Conservation (phyloP, 2,329 filamentous ascomycete species). For the Bipolaris zeicola region DNA sequence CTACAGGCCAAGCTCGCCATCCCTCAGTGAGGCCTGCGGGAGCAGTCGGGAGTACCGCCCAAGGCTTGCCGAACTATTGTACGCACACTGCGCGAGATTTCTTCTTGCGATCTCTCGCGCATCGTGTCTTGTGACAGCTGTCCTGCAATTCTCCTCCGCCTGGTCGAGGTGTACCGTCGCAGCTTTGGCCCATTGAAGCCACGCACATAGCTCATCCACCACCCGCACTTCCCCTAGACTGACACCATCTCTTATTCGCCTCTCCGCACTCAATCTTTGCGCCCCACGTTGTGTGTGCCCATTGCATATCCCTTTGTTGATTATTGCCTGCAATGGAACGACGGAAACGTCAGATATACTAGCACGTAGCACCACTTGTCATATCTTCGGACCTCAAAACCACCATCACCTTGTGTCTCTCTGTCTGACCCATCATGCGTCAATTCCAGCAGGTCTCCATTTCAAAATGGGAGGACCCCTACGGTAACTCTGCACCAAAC, state of each 20-base stretch:
- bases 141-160: constrained; percentile 38
- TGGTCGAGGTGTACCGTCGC: constrained; percentile 29
- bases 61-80: constrained; percentile 40
- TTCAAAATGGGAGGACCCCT: constrained; percentile 45
- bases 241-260: constrained; percentile 39
- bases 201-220: constrained; percentile 36
- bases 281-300: constrained; percentile 46
- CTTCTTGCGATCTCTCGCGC: constrained; percentile 27
- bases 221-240: constrained; percentile 34
- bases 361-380: constrained; percentile 41
- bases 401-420: constrained; percentile 22
- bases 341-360: constrained; percentile 31
- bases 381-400: constrained; percentile 25
- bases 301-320: constrained; percentile 37
- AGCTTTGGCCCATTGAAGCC: constrained; percentile 35
- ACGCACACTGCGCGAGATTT: constrained; percentile 31
- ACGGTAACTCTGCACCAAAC: constrained; percentile 21
- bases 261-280: constrained; percentile 40
- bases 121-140: constrained; percentile 42
- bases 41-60: constrained; percentile 37
- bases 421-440: constrained; percentile 38
- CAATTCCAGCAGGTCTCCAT: constrained; percentile 39
- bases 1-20: constrained; percentile 33
- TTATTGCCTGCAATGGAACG: constrained; percentile 42
- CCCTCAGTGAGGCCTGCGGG: constrained; percentile 29